These are phyloP conservation scores for Mycena metata DNA, from an alignment of 768 basidiomycete genomes.

Conservation along the genomic window DNA sequence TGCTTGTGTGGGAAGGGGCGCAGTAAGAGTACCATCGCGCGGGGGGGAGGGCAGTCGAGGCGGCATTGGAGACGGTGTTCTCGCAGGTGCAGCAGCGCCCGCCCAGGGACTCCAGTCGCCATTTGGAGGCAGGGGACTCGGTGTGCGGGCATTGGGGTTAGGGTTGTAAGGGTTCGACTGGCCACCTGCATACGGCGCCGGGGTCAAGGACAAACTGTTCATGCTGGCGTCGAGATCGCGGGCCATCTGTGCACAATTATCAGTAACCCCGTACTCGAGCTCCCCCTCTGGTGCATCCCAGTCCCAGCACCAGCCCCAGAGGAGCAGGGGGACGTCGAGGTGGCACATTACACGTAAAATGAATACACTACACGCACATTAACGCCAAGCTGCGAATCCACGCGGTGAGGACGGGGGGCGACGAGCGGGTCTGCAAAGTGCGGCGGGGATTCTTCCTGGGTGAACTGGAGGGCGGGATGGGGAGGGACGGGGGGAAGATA, in stretches of 20 bases:
- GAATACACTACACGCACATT: slow-evolving; percentile 60
- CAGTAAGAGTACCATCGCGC: slow-evolving; percentile 67
- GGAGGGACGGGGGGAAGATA: too few species aligned
- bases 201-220: neutral
- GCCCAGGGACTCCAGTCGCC: slow-evolving; percentile 40
- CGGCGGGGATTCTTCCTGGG: slow-evolving; percentile 52
- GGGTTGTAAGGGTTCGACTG: slow-evolving; percentile 25
- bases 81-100: too few species aligned
- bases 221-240: slow-evolving; percentile 61
- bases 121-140: slow-evolving; percentile 31
- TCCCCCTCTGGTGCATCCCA: slow-evolving; percentile 28
- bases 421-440: slow-evolving; percentile 70
- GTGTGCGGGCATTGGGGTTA: slow-evolving; percentile 32
- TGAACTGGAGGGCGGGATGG: too few species aligned
- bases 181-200: neutral
- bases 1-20: slow-evolving; percentile 75
- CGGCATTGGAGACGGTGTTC: too few species aligned
- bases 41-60: slow-evolving; percentile 40
- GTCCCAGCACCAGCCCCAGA: slow-evolving; percentile 40
- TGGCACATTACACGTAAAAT: slow-evolving; percentile 19
- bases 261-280: too few species aligned
- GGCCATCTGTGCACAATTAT: slow-evolving; percentile 65
- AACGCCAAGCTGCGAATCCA: slow-evolving; percentile 71
- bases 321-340: slow-evolving; percentile 33
- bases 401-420: slow-evolving; percentile 75